phyloP scores from a whole-genome alignment of 441 rosid genomes.

The Croton laevigatus region DNA sequence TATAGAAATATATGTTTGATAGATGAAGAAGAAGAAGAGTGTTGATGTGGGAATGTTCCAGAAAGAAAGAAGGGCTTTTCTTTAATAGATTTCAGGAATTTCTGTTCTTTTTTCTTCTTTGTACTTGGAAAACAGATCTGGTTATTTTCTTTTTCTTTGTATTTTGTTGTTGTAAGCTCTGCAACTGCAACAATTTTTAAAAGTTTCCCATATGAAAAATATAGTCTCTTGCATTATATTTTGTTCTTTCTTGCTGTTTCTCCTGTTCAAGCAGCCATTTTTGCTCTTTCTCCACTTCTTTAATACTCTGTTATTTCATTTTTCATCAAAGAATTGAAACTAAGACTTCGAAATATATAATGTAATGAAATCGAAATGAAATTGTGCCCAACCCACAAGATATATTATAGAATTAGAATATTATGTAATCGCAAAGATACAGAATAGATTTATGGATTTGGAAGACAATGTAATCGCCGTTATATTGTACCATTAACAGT shows the following conservation, averaged over 20 bases:
- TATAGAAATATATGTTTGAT: slow-evolving; percentile 27
- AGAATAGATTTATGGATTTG: too few species aligned
- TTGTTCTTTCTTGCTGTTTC: neutral
- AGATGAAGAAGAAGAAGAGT: slow-evolving; percentile 27
- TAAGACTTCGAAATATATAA: too few species aligned
- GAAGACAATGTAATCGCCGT: too few species aligned
- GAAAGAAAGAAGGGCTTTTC: slow-evolving; percentile 31
- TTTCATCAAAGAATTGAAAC: too few species aligned
- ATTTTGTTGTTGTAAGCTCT: slow-evolving; percentile 39
- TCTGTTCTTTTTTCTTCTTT: slow-evolving; percentile 17
- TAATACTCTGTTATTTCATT: too few species aligned
- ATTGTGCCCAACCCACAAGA: too few species aligned
- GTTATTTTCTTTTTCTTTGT: neutral
- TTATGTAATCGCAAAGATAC: too few species aligned
- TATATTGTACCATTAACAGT: too few species aligned
- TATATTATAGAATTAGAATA: too few species aligned
- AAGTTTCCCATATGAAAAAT: slow-evolving; percentile 22
- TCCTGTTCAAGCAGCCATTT: too few species aligned
- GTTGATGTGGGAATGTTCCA: slow-evolving; percentile 29
- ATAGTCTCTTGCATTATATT: slow-evolving; percentile 26
- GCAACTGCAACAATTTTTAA: slow-evolving; percentile 38
- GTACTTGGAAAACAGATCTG: slow-evolving; percentile 23
- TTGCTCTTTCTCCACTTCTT: too few species aligned
- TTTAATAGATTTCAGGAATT: slow-evolving; percentile 20
- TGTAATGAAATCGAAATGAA: too few species aligned